phyloP scores from a whole-genome alignment of 768 basidiomycete species.

The Erythrobasidium yunnanense region DNA sequence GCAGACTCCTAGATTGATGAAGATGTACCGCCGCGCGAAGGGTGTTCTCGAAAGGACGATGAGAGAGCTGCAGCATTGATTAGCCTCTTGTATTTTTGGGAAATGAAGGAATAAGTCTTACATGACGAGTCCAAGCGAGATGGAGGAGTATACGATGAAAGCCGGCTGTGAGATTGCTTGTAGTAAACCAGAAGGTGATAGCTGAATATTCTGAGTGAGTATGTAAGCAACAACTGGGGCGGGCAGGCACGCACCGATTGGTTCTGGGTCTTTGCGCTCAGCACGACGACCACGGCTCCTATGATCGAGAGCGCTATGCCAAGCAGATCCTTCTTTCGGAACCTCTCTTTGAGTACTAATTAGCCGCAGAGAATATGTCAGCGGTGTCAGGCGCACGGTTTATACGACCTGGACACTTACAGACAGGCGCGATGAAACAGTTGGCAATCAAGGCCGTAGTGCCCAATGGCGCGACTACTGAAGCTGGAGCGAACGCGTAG shows the following conservation, averaged over 20 bases:
- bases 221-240: not conserved
- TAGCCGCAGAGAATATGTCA: not conserved
- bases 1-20: slow-evolving; percentile 77
- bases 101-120: not conserved
- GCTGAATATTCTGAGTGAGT: slow-evolving; percentile 32
- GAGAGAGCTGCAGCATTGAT: slow-evolving; percentile 44
- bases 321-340: slow-evolving; percentile 54
- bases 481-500: slow-evolving; percentile 80
- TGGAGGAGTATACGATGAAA: slow-evolving; percentile 63
- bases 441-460: slow-evolving; percentile 61
- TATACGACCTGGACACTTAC: not conserved
- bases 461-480: slow-evolving; percentile 89
- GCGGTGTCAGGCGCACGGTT: not conserved
- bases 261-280: slow-evolving; percentile 62
- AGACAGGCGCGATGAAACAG: slow-evolving; percentile 76
- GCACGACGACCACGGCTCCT: slow-evolving; percentile 86
- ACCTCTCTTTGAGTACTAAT: slow-evolving; percentile 48
- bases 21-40: slow-evolving; percentile 58
- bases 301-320: slow-evolving; percentile 66
- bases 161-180: slow-evolving; percentile 57
- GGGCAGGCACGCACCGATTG: slow-evolving; percentile 44
- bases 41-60: slow-evolving; percentile 56
- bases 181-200: slow-evolving; percentile 59
- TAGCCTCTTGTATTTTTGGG: not conserved
- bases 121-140: slow-evolving; percentile 53